These are phyloP conservation scores for Penicillium aurantiogriseum DNA, from an alignment of 2,329 filamentous ascomycete genomes.

Conservation along the genomic window DNA sequence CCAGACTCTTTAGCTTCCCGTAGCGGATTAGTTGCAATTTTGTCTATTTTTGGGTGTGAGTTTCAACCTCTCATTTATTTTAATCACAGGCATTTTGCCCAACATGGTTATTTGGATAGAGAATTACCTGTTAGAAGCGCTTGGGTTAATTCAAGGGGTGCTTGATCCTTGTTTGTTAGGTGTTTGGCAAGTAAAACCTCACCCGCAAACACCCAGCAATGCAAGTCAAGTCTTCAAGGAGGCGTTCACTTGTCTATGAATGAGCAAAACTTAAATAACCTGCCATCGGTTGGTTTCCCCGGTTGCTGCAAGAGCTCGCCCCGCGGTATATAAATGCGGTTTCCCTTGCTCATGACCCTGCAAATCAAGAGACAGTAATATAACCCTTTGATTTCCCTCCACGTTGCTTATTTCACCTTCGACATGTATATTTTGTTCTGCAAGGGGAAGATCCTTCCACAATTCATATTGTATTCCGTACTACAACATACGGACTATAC, in stretches of 20 bases:
- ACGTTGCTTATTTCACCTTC: conserved; percentile 9
- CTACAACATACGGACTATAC: not conserved
- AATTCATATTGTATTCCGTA: not conserved
- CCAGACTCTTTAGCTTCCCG: conserved; percentile 4
- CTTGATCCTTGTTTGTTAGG: not conserved
- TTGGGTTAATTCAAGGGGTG: not conserved
- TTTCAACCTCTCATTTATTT: not conserved
- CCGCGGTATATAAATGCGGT: conserved; percentile 6
- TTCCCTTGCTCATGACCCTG: conserved; percentile 15
- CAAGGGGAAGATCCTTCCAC: conserved; percentile 12
- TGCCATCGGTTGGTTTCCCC: conserved; percentile 4
- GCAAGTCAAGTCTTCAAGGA: conserved; percentile 7
- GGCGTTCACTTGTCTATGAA: conserved; percentile 4
- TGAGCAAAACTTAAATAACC: conserved; percentile 3
- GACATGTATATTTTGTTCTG: not conserved
- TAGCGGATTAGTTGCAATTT: conserved; percentile 2
- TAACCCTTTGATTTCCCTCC: not conserved
- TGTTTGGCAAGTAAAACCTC: not conserved
- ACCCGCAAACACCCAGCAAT: conserved; percentile 3
- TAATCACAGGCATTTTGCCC: not conserved
- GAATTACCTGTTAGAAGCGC: not conserved
- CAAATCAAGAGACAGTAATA: not conserved
- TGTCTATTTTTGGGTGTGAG: conserved; percentile 5
- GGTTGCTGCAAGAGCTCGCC: conserved; percentile 13
- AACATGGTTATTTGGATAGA: not conserved